Base-by-base conservation (phyloP, 2,329 filamentous ascomycete species). In the Pseudonectria buxi region DNA sequence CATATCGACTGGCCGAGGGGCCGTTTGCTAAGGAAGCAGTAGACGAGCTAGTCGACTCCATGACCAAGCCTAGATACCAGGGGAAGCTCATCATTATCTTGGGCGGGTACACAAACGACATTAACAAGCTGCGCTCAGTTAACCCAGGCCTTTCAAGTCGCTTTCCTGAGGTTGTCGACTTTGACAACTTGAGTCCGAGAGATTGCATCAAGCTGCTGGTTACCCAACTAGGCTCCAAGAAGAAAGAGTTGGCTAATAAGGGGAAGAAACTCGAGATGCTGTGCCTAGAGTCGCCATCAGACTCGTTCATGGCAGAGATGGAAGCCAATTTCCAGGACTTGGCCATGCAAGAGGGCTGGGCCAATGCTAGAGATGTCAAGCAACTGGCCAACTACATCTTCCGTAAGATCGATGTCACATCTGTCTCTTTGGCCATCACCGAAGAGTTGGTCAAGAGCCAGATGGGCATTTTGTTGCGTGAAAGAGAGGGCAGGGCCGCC, bases 41-140 rank as follows among this genome's bases (percentile, higher is more conserved):
- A 3, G 71, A 74, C 28, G 72, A 76, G 48, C 49, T 76, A 0
- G 68, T 76, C 1, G 68, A 74, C 40, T 65, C 58, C 1, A 50
- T 69, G 0, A 74, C 69, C 2, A 75, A 84, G 40, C 66, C 70
- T 0, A 68, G 62, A 26, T 86, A 76, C 50, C 57, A 64, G 3
- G 63, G 69, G 24, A 81, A 78, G 39, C 57, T 86, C 3, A 67
- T 86, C 26, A 69, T 81, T 25, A 83, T 86, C 25, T 59, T 86
- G 1, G 82, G 82, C 0, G 82, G 83, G 0, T 86, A 86, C 43
- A 73, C 78, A 9, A 47, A 68, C 0, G 76, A 85, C 26, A 84
- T 86, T 38, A 76, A 86, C 45, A 58, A 63, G 0, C 66, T 86
- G 0, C 67, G 86, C 57, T 58, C 61, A 0, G 63, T 69, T 14